A percentile compares a stretch with the other conserved stretches of the same genome.
Conservation (phyloP, 2,329 filamentous ascomycete genomes). For the Dothidotthia symphoricarpi region DNA sequence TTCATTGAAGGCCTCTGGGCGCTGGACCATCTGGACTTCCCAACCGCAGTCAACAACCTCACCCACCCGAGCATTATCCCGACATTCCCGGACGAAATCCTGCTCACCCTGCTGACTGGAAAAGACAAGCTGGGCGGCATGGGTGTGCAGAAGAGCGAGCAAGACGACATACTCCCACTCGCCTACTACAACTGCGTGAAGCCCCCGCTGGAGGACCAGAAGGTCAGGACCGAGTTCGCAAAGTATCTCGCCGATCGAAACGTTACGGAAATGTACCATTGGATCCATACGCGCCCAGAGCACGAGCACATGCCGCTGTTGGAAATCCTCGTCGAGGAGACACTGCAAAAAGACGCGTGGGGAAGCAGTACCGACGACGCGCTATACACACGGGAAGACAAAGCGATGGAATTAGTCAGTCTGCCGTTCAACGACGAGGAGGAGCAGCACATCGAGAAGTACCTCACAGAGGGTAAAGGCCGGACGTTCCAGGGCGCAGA, state of each 20-base stretch:
- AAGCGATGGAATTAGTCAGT: slow-evolving; percentile 68
- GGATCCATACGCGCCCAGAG: slow-evolving; percentile 64
- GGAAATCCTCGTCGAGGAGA: slow-evolving; percentile 58
- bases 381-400: slow-evolving; percentile 47
- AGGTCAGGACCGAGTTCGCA: slow-evolving; percentile 66
- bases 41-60: slow-evolving; percentile 67
- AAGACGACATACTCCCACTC: slow-evolving; percentile 57
- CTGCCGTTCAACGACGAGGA: slow-evolving; percentile 70
- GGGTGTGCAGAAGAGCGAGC: slow-evolving; percentile 29
- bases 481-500: slow-evolving; percentile 63
- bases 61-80: slow-evolving; percentile 76
- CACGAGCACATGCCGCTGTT: slow-evolving; percentile 64
- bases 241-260: slow-evolving; percentile 65
- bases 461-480: slow-evolving; percentile 63
- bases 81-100: slow-evolving; percentile 81
- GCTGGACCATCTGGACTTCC: slow-evolving; percentile 69
- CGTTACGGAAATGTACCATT: slow-evolving; percentile 71
- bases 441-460: slow-evolving; percentile 71
- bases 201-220: slow-evolving; percentile 65
- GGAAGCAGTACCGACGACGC: slow-evolving; percentile 7
- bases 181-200: slow-evolving; percentile 77
- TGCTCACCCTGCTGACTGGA: slow-evolving; percentile 62
- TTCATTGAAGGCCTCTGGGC: slow-evolving; percentile 82
- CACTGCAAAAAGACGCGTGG: slow-evolving; percentile 22
- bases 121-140: slow-evolving; percentile 19